These are phyloP conservation scores for Myxozyma nipponensis DNA, from an alignment of 805 yeast genomes.

Conservation along the genomic window DNA sequence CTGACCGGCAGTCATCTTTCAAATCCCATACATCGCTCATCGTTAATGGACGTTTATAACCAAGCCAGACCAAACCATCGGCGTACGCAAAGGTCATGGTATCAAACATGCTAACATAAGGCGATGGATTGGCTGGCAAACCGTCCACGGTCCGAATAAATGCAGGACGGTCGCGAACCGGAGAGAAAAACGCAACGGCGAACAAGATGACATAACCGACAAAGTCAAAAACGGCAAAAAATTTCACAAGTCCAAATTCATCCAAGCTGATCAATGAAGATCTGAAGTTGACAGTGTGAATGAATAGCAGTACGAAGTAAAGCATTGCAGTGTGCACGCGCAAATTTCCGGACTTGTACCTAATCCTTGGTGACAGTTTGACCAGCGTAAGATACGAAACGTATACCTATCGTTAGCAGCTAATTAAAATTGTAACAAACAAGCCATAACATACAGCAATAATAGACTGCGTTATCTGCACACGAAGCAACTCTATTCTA, in stretches of 20 bases:
- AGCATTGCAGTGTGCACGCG: conserved; percentile 32
- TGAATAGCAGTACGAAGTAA: conserved; percentile 23
- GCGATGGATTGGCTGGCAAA: conserved; percentile 71
- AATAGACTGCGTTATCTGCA: conserved; percentile 1
- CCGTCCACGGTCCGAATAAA: conserved; percentile 40
- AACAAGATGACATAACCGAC: conserved; percentile 44
- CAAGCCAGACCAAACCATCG: conserved; percentile 60
- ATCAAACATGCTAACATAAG: conserved; percentile 55
- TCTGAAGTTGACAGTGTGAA: conserved; percentile 29
- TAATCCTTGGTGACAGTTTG: conserved; percentile 21
- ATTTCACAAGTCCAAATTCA: conserved; percentile 21
- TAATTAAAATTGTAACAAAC: neutral
- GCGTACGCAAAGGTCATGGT: conserved; percentile 75
- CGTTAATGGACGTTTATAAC: conserved; percentile 55
- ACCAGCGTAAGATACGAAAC: conserved; percentile 23
- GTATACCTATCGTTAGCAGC: conserved; percentile 30
- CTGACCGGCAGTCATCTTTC: conserved; percentile 72
- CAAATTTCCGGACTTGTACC: conserved; percentile 24
- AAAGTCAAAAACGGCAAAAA: conserved; percentile 37
- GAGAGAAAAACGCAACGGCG: conserved; percentile 52
- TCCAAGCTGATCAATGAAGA: conserved; percentile 31
- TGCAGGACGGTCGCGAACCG: conserved; percentile 65
- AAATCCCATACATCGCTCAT: conserved; percentile 80
- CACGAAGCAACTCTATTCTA: conserved; percentile 1
- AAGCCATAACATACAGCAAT: conserved; percentile 10